Evolutionary conservation across 1,139 yeast genomes (phyloP).

Genomic region (Candida sp.): DNA sequence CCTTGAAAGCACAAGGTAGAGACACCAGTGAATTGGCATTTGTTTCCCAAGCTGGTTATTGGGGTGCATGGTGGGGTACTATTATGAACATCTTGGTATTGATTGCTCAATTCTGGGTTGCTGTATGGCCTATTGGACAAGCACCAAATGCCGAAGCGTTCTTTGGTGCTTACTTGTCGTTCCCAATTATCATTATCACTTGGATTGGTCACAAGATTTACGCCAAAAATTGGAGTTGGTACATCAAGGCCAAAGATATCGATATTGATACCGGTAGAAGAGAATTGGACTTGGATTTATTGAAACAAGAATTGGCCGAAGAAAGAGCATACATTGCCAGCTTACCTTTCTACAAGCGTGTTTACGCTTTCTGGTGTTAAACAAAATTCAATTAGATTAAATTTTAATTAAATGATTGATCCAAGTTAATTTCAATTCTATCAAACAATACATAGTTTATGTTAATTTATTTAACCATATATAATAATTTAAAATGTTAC

Average conservation of each 20-base stretch:
- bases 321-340: slow-evolving; percentile 51
- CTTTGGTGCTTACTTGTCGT: slow-evolving; percentile 61
- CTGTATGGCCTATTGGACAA: slow-evolving; percentile 64
- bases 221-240: slow-evolving; percentile 49
- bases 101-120: slow-evolving; percentile 79
- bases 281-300: slow-evolving; percentile 59
- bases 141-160: slow-evolving; percentile 54
- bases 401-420: no score
- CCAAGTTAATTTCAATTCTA: no score
- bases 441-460: no score
- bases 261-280: slow-evolving; percentile 73
- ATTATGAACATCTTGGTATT: slow-evolving; percentile 60
- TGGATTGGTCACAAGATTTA: slow-evolving; percentile 57
- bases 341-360: slow-evolving; percentile 51
- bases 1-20: slow-evolving; percentile 65
- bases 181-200: slow-evolving; percentile 56
- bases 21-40: slow-evolving; percentile 65
- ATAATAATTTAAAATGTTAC: no score
- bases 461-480: no score
- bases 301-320: slow-evolving; percentile 63
- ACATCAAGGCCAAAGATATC: slow-evolving; percentile 47
- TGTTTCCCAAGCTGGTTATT: slow-evolving; percentile 62
- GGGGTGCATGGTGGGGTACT: slow-evolving; percentile 69
- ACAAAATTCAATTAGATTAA: no score
- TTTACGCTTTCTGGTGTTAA: slow-evolving; percentile 56